Percentiles rank a stretch among this genome's conserved stretches.
Conservation (phyloP, 2,329 filamentous ascomycete species). For the Fonsecaea multimorphosa region DNA sequence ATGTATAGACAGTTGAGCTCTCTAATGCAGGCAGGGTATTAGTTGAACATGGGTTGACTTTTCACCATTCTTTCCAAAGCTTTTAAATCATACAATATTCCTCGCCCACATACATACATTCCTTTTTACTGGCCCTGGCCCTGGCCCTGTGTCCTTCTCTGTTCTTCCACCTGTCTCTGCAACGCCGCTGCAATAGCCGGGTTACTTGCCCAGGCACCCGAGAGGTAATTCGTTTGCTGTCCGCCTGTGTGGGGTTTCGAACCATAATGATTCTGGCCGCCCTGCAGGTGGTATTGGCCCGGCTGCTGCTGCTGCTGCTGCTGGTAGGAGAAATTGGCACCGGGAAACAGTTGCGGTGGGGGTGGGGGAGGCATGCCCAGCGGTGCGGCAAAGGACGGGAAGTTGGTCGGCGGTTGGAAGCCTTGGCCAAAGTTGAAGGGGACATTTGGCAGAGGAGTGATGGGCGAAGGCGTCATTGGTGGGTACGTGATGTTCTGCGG, state of each 20-base stretch:
- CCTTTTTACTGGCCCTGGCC: constrained; percentile 3
- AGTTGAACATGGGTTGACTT: no score
- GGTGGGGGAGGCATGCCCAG: constrained; percentile 15
- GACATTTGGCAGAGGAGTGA: constrained; percentile 36
- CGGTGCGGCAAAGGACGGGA: constrained; percentile 21
- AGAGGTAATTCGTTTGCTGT: constrained; percentile 10
- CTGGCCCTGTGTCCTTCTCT: constrained; percentile 29
- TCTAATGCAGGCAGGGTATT: no score
- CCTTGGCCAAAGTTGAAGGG: constrained; percentile 30
- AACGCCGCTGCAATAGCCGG: constrained; percentile 35
- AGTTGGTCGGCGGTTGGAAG: constrained; percentile 17
- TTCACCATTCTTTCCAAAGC: background rate
- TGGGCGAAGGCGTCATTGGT: constrained; percentile 37
- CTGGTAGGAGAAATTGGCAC: constrained; percentile 44
- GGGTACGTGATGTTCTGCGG: constrained; percentile 31
- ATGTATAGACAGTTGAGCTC: no score
- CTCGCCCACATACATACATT: background rate
- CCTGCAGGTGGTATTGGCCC: constrained; percentile 11
- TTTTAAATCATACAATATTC: background rate
- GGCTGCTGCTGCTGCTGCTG: constrained; percentile 40
- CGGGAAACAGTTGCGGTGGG: constrained; percentile 6
- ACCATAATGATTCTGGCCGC: constrained; percentile 10
- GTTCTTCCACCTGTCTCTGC: constrained; percentile 34
- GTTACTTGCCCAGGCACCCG: constrained; percentile 32
- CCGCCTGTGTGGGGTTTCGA: background rate